Conservation (phyloP, 176 grass and related monocot species). For the Phyllostachys edulis region DNA sequence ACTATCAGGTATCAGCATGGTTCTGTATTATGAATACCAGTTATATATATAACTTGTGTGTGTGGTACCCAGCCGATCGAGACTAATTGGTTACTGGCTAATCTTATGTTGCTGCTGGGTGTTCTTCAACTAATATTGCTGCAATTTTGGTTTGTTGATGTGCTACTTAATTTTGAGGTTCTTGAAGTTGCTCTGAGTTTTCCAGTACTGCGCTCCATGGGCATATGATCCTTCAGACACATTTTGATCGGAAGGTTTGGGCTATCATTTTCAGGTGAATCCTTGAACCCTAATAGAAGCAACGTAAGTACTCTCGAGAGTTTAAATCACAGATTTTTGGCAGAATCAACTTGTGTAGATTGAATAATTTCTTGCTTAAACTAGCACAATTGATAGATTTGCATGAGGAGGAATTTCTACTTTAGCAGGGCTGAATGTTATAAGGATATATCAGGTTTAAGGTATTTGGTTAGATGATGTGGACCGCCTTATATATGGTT, state of each 20-base stretch:
- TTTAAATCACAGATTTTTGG: not conserved
- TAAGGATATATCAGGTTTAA: not conserved
- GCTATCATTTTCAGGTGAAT: conserved; percentile 13
- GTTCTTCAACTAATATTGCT: not conserved
- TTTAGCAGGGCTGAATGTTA: not conserved
- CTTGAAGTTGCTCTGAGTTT: not conserved
- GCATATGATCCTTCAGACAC: not conserved
- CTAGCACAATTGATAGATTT: not conserved
- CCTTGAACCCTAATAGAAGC: not conserved
- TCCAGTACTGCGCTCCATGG: not conserved
- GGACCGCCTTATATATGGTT: not conserved
- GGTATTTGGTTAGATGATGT: not conserved
- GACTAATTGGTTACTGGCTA: not conserved
- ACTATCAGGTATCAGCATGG: not conserved
- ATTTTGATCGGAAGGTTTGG: not conserved
- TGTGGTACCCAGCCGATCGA: not conserved
- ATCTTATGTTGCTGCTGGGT: not conserved
- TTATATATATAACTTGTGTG: not conserved
- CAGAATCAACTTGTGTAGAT: not conserved
- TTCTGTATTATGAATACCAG: not conserved
- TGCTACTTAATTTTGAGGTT: not conserved
- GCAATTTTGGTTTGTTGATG: not conserved
- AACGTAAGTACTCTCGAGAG: not conserved
- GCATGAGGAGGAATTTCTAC: not conserved
- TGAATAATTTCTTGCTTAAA: not conserved